Evolutionary conservation across 2,329 filamentous ascomycete species (phyloP), one percentile per base, ranked within the genome.

Genomic region (Mollisiaceae sp.): DNA sequence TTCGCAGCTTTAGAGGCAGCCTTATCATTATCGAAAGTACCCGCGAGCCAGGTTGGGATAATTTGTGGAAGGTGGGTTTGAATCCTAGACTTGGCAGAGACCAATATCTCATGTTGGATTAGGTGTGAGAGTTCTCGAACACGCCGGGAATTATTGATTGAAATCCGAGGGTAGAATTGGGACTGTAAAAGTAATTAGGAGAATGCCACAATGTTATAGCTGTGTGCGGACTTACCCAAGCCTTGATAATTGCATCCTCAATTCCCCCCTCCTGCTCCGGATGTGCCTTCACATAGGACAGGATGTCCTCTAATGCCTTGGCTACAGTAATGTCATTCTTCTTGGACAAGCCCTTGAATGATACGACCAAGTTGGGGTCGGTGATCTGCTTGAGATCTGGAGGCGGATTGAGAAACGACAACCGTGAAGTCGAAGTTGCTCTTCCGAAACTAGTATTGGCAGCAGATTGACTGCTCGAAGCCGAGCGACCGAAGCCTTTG

Each of bases 301-400:
- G 83, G 22, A 99, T 79, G 60, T 98, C 94, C 72, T 98, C 94
- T 35, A 99, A 81, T 0, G 92, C 94, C 77, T 94, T 97, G 8
- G 90, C 85, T 77, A 97, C 97, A 43, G 95, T 99, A 12, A 89
- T 97, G 74, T 89, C 90, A 80, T 97, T 94, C 79, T 95, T 97
- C 80, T 98, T 99, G 59, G 89, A 85, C 3, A 97, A 80, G 72
- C 96, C 97, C 79, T 97, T 97, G 80, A 97, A 92, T n/a, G 89
- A 88, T 15, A 98, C 93, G 43, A 94, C 88, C 43, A 94, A 83
- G 74, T 95, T 91, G 8, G 93, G 85, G 72, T 97, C 89, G 54
- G 89, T 90, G 66, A 99, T 88, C 52, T 81, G 81, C 39, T 89
- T 88, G 71, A 97, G 87, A 74, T 97, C 91, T 57, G 92, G 91